Evolutionary conservation across 352 stramenopile genomes (phyloP), one percentile per base, ranked within the genome.

Genomic region (Phytopythium aichiense): DNA sequence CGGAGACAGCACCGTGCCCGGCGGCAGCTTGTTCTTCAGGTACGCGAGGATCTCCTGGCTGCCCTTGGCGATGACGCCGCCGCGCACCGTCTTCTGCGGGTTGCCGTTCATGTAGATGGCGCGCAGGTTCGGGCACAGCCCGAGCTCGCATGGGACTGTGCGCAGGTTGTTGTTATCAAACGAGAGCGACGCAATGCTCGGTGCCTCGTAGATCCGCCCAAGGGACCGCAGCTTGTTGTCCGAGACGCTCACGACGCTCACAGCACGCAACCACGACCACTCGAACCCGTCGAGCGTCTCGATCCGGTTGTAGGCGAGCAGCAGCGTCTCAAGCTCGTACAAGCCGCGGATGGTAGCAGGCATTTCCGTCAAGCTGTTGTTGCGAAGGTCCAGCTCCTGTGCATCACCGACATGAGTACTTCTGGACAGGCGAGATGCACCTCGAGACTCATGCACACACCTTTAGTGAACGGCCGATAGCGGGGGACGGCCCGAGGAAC

Each of bases 111-210:
- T 81, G 68, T 90, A 88, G 23, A 96, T 76, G 8, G 82, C 73
- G 20, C 77, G 77, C 38, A 96, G 67, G 20, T 83, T 66, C 1
- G 69, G 72, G 43, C 79, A 92, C 16, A 94, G 66, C 0, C 76
- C 86, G 0, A 96, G 67, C 33, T 91, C 82, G 6, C 66, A 87
- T 0, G 82, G 84, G 2, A 94, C 73, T 15, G 71, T 64, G 8
- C 63, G 70, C 31, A 95, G 66, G 49, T 84, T 92, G 61, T 95
- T 96, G 74, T 94, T 95, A 67, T 94, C 82, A 45, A 95, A 82
- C 33, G 81, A 88, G 22, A 96, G 70, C 42, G 82, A 92, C 31
- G 74, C 70, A 20, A 96, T 71, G 13, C 59, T 52, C 30, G 87
- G 81, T 0, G 62, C 59, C n/a, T 83, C 60, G 64, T 89, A 91